Percentiles rank a stretch among this genome's conserved stretches.
Evolutionary conservation across 2,329 filamentous ascomycete species (phyloP).

Genomic region (Ceratocystis colombiana): DNA sequence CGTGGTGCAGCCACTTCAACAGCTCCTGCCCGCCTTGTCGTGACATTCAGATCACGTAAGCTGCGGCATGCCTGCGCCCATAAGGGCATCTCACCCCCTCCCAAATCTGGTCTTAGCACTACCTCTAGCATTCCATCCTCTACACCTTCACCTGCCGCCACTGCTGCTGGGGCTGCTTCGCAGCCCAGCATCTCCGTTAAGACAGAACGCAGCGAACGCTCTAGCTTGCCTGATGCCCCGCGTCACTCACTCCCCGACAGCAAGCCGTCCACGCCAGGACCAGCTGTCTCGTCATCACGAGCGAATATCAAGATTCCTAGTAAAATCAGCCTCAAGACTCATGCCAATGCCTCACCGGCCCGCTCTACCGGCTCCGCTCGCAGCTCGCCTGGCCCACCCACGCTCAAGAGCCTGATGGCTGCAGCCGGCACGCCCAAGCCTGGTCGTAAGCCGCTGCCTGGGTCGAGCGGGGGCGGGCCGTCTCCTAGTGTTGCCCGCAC

Average conservation of each 20-base stretch:
- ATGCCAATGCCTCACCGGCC: slow-evolving; percentile 4
- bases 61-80: slow-evolving; percentile 23
- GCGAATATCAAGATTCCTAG: slow-evolving; percentile 21
- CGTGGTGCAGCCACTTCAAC: background rate
- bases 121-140: slow-evolving; percentile 18
- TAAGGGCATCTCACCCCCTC: slow-evolving; percentile 20
- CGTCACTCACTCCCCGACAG: slow-evolving; percentile 20
- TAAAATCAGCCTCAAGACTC: slow-evolving; percentile 24
- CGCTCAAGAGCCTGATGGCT: slow-evolving; percentile 23
- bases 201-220: slow-evolving; percentile 23
- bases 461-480: slow-evolving; percentile 2
- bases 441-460: slow-evolving; percentile 22
- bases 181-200: slow-evolving; percentile 22
- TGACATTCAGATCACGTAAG: slow-evolving; percentile 22
- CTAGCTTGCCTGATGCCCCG: slow-evolving; percentile 19
- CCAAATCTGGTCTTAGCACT: slow-evolving; percentile 11
- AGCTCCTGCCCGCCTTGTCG: slow-evolving; percentile 13
- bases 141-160: slow-evolving; percentile 12
- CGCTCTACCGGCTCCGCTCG: slow-evolving; percentile 6
- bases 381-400: slow-evolving; percentile 17
- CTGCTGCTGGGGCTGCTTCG: background rate
- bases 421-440: slow-evolving; percentile 20
- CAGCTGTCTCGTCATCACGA: background rate
- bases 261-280: background rate
- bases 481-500: slow-evolving; percentile 1